Conservation (phyloP, 2,329 filamentous ascomycete genomes). For the Cyphellophora attinorum region DNA sequence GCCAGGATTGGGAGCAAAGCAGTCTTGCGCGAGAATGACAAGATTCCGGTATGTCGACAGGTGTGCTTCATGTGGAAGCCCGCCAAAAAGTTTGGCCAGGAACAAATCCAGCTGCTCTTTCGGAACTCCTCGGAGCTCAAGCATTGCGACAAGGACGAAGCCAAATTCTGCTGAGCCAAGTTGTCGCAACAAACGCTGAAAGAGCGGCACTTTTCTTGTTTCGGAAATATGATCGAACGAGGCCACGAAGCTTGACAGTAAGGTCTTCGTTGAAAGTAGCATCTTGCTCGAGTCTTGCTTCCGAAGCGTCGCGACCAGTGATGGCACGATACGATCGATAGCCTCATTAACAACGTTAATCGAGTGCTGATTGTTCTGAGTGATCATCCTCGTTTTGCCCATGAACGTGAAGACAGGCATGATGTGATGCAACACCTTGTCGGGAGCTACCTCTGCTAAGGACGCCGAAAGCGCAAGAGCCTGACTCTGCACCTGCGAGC, state of each 20-base stretch:
- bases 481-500: slow-evolving; percentile 86
- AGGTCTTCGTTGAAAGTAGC: slow-evolving; percentile 72
- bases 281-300: slow-evolving; percentile 59
- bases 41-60: slow-evolving; percentile 67
- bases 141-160: slow-evolving; percentile 77
- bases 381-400: slow-evolving; percentile 79
- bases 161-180: slow-evolving; percentile 79
- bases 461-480: slow-evolving; percentile 81
- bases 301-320: slow-evolving; percentile 71
- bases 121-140: slow-evolving; percentile 80
- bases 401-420: slow-evolving; percentile 99
- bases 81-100: slow-evolving; percentile 60
- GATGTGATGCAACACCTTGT: slow-evolving; percentile 87
- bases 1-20: slow-evolving; percentile 63
- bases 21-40: slow-evolving; percentile 63
- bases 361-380: slow-evolving; percentile 93
- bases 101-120: slow-evolving; percentile 67
- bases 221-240: slow-evolving; percentile 93
- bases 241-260: slow-evolving; percentile 90
- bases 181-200: slow-evolving; percentile 74
- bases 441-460: slow-evolving; percentile 77
- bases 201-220: slow-evolving; percentile 73
- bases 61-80: slow-evolving; percentile 66
- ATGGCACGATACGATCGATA: slow-evolving; percentile 86
- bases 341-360: slow-evolving; percentile 92